Percentiles rank a stretch among this genome's conserved stretches.
phyloP scores from a whole-genome alignment of 2,329 filamentous ascomycete genomes.

The Knoxdaviesia proteae region DNA sequence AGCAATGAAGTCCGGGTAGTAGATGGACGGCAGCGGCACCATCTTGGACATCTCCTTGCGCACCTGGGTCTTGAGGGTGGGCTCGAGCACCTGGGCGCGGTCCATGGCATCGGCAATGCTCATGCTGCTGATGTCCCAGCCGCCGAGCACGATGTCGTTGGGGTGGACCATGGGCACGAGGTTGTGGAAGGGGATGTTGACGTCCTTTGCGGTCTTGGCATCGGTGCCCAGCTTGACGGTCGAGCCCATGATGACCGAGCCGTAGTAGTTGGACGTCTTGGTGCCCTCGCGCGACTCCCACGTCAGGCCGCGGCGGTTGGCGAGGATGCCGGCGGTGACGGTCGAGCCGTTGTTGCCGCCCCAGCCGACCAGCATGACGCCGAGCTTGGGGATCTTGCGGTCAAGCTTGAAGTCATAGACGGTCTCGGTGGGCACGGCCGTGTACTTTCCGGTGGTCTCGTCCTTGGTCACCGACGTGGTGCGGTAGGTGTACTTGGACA shows the following conservation, averaged over 20 bases:
- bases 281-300: conserved; percentile 91
- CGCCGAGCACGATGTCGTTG: conserved; percentile 83
- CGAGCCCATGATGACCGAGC: conserved; percentile 89
- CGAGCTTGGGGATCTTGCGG: conserved; percentile 77
- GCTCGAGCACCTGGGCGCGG: conserved; percentile 83
- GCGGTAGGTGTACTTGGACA: conserved; percentile 88
- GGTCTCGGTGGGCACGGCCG: conserved; percentile 72
- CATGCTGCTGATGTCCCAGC: conserved; percentile 92
- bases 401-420: conserved; percentile 96
- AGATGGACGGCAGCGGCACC: conserved; percentile 81
- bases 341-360: conserved; percentile 98
- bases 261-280: conserved; percentile 87
- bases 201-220: conserved; percentile 60
- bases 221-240: conserved; percentile 93
- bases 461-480: conserved; percentile 64
- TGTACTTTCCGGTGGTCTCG: conserved; percentile 48
- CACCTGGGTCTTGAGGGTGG: conserved; percentile 74
- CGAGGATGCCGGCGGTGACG: conserved; percentile 89
- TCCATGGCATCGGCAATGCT: conserved; percentile 87
- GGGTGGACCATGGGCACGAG: conserved; percentile 93
- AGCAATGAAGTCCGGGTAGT: conserved; percentile 98
- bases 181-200: conserved; percentile 92
- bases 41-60: conserved; percentile 83
- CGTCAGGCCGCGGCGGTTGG: conserved; percentile 65
- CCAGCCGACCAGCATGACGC: conserved; percentile 94